Base-by-base conservation (phyloP, 1,284 basidiomycete genomes). In the Puccinia triticina region DNA sequence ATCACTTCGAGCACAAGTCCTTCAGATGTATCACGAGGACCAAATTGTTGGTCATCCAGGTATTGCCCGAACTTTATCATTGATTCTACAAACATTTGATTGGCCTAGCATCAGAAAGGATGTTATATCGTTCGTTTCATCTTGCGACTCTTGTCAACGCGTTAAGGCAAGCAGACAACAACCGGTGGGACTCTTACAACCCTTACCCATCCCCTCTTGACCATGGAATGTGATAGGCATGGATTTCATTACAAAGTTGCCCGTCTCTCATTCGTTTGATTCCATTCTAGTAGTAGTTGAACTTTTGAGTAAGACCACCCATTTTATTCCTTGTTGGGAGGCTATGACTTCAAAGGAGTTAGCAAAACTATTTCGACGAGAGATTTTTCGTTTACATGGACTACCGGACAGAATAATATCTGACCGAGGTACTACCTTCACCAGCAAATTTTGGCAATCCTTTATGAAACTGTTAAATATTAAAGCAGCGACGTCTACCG, bases 181-280 rank as follows among this genome's bases (percentile, higher is more conserved):
- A 1, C 64, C 50, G 5, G 23, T n/a, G 53, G 89, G 89, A 1
- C 69, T 85, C 0, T 85, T 90, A 12, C 84, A 86, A 78, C 87
- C 88, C 0, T 85, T 89, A n/a, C 89, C 4, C 10, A 83, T 64
- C 55, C 84, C 85, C 0, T 8, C 53, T 5, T 23, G 77, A 18
- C 89, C 89, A 0, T 90, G 88, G 86, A 84, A 85, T 43, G 85
- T 86, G 0, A 86, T 90, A 7, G 88, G 88, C 0, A 87, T 90
- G 87, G 89, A 91, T 83, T 86, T 89, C 72, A 89, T 90, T 43
- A 86, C 86, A 8, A 86, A 87, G 26, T 85, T 90, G 0, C 90
- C 89, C 0, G 12, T 14, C 7, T 88, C 87, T 0, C 83, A 85
- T 2, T 87, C 87, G 1, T 88, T 77, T 84, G 85, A 88, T 82